Percentiles rank a stretch among this genome's conserved stretches.
Evolutionary conservation across 108 stramenopile species (phyloP).

Genomic region (Epithemia pelagica): DNA sequence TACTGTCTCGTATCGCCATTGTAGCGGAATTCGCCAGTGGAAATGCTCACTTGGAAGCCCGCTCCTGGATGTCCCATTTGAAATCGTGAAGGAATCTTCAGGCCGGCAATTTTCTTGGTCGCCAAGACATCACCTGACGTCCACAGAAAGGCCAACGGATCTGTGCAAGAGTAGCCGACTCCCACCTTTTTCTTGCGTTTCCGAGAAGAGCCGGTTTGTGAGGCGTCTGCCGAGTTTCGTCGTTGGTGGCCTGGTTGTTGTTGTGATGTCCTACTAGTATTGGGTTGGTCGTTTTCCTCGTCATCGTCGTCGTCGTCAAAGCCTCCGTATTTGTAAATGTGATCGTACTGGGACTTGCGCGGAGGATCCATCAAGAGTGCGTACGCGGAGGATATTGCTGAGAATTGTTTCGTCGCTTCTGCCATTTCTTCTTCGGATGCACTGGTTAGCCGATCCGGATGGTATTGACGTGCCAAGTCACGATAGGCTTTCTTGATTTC

Average conservation of each 20-base stretch:
- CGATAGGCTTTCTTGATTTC: constrained; percentile 51
- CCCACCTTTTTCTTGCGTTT: constrained; percentile 10
- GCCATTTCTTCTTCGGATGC: constrained; percentile 15
- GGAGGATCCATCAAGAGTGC: constrained; percentile 35
- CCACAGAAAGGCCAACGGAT: constrained; percentile 26
- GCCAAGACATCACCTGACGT: constrained; percentile 21
- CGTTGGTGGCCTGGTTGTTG: not conserved
- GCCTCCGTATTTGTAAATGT: constrained; percentile 33
- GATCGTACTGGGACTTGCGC: constrained; percentile 41
- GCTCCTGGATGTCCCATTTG: constrained; percentile 2
- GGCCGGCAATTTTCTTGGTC: constrained; percentile 18
- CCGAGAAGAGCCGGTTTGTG: not conserved
- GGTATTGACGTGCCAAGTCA: constrained; percentile 39
- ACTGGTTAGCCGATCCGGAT: constrained; percentile 41
- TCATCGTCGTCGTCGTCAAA: constrained; percentile 26
- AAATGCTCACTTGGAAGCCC: constrained; percentile 20
- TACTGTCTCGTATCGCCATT: constrained; percentile 10
- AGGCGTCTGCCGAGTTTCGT: not conserved
- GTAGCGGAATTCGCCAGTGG: constrained; percentile 15
- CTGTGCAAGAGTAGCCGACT: constrained; percentile 27
- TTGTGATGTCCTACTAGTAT: not conserved
- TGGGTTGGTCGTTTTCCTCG: constrained; percentile 13
- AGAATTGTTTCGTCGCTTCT: constrained; percentile 28
- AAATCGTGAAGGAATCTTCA: constrained; percentile 26
- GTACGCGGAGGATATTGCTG: constrained; percentile 48